Conservation (phyloP, 352 stramenopile genomes). For the Globisporangium radiosum region DNA sequence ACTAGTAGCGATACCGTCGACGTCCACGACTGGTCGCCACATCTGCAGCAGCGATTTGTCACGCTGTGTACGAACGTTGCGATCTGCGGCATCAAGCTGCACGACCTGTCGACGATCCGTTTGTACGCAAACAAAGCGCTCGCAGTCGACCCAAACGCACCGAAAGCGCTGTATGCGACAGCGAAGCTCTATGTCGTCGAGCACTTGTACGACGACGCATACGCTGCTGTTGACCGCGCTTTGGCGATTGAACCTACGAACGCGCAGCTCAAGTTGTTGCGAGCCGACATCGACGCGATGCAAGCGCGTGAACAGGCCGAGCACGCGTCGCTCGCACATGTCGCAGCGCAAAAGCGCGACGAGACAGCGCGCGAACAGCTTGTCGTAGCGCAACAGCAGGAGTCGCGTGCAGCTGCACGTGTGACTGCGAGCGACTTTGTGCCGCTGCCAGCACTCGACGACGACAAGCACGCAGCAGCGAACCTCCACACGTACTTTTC, state of each 20-base stretch:
- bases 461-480: conserved; percentile 45
- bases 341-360: conserved; percentile 35
- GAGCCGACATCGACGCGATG: conserved; percentile 33
- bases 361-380: conserved; percentile 18
- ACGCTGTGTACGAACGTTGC: conserved; percentile 73
- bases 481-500: conserved; percentile 60
- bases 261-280: conserved; percentile 40
- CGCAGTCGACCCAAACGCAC: conserved; percentile 28
- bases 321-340: conserved; percentile 23
- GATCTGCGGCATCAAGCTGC: conserved; percentile 69
- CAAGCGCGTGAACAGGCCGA: conserved; percentile 21
- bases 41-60: conserved; percentile 37
- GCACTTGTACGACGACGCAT: conserved; percentile 43
- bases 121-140: conserved; percentile 60
- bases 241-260: conserved; percentile 8
- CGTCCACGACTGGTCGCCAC: conserved; percentile 33
- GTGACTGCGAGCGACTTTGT: conserved; percentile 28
- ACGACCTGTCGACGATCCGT: conserved; percentile 38
- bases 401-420: conserved; percentile 27
- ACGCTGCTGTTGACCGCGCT: conserved; percentile 28
- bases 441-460: conserved; percentile 46
- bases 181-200: conserved; percentile 63
- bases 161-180: conserved; percentile 69
- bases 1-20: conserved; percentile 36
- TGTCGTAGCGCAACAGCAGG: conserved; percentile 32